Percentiles rank a stretch among this genome's conserved stretches.
Conservation (phyloP, 1,139 yeast species). For the Hemisphaericaspora lyxosophila region DNA sequence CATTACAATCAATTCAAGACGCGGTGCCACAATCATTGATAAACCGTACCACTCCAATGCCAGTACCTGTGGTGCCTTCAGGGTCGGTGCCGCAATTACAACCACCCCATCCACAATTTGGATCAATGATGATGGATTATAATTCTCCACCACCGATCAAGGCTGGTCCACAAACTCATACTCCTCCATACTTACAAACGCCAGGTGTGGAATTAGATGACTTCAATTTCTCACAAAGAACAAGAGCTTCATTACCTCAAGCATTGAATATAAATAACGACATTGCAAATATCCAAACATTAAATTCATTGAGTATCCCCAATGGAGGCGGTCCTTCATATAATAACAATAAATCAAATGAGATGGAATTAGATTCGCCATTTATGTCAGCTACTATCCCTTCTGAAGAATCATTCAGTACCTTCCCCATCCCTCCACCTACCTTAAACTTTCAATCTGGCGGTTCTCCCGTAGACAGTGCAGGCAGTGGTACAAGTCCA, state of each 20-base stretch:
- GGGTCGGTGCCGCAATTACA: background rate
- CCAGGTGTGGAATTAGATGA: conserved; percentile 12
- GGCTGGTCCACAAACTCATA: conserved; percentile 27
- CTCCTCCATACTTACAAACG: conserved; percentile 19
- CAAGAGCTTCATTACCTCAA: conserved; percentile 29
- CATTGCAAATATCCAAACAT: conserved; percentile 29
- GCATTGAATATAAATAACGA: conserved; percentile 47
- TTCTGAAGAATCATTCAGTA: conserved; percentile 34
- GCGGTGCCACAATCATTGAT: conserved; percentile 45
- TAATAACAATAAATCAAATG: conserved; percentile 9
- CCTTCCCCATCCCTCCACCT: conserved; percentile 12
- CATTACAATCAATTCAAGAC: conserved; percentile 47
- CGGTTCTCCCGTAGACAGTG: conserved; percentile 4
- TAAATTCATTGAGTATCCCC: conserved; percentile 20
- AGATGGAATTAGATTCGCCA: conserved; percentile 41
- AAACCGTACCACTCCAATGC: conserved; percentile 18
- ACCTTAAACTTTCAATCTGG: background rate
- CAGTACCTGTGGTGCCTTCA: background rate
- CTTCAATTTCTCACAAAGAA: conserved; percentile 16
- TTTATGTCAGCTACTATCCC: conserved; percentile 45
- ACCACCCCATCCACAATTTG: conserved; percentile 8
- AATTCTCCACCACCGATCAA: conserved; percentile 40
- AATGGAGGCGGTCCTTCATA: conserved; percentile 15
- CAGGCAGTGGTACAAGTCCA: conserved; percentile 4
- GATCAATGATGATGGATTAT: conserved; percentile 42